Percentiles rank a stretch among this genome's conserved stretches.
Conservation (phyloP, 495 filamentous ascomycete genomes). For the Pyrenopolyporus hunteri region DNA sequence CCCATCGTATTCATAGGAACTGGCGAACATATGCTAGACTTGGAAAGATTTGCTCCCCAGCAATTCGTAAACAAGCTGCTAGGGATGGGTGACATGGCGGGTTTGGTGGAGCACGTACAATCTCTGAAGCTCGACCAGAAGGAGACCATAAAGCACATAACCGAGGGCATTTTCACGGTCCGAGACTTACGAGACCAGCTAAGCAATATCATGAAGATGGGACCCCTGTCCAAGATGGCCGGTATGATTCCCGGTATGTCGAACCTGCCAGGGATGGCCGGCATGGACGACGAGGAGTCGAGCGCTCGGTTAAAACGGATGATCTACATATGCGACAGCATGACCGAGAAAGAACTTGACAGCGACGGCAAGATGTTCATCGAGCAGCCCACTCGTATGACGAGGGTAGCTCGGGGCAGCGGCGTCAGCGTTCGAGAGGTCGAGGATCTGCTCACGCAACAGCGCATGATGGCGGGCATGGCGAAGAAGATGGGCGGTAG, state of each 20-base stretch:
- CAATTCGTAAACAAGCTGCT: conserved; percentile 90
- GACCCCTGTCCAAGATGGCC: conserved; percentile 93
- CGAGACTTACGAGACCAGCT: conserved; percentile 95
- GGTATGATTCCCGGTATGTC: conserved; percentile 97
- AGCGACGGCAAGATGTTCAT: conserved; percentile 93
- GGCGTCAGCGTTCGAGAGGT: conserved; percentile 94
- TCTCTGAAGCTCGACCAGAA: conserved; percentile 96
- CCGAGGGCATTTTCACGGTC: conserved; percentile 93
- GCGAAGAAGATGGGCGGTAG: conserved; percentile 97
- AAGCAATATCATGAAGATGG: conserved; percentile 99
- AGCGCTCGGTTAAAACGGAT: conserved; percentile 91
- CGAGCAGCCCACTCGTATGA: conserved; percentile 93
- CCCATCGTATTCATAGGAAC: conserved; percentile 98
- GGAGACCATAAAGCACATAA: conserved; percentile 98
- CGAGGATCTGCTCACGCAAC: conserved; percentile 96
- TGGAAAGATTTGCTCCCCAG: conserved; percentile 90
- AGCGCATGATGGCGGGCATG: conserved; percentile 99
- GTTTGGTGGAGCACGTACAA: conserved; percentile 95
- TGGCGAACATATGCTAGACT: conserved; percentile 93
- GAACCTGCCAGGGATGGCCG: conserved; percentile 76
- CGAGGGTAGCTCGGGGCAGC: conserved; percentile 84
- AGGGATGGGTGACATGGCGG: conserved; percentile 96
- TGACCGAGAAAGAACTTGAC: conserved; percentile 95
- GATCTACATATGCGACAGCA: conserved; percentile 98
- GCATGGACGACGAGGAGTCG: conserved; percentile 96